Conservation (phyloP, 2,329 filamentous ascomycete genomes). For the Pestalotiopsis sp. region DNA sequence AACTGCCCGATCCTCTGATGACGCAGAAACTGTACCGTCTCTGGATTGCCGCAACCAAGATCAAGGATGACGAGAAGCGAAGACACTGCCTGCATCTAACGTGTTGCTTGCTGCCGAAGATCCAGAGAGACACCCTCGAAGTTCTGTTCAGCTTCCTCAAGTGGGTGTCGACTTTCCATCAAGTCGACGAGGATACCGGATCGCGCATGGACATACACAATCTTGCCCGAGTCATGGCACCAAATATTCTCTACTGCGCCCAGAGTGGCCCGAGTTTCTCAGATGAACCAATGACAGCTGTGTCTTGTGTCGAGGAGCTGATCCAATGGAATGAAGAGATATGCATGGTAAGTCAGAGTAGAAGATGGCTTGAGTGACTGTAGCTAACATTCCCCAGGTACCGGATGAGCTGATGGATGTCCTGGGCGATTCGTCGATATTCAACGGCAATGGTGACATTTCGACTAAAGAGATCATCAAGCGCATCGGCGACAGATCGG, state of each 20-base stretch:
- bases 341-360: constrained; percentile 77
- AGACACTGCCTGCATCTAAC: constrained; percentile 86
- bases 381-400: constrained; percentile 60
- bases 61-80: constrained; percentile 78
- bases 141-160: constrained; percentile 95
- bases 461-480: constrained; percentile 98
- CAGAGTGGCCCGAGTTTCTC: constrained; percentile 71
- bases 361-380: constrained; percentile 1
- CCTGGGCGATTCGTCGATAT: constrained; percentile 79
- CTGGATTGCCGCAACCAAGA: constrained; percentile 88
- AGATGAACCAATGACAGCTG: constrained; percentile 87
- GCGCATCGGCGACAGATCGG: constrained; percentile 79
- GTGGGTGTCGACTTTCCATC: constrained; percentile 96
- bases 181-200: constrained; percentile 93
- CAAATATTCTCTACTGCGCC: constrained; percentile 83
- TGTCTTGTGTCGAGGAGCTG: constrained; percentile 87
- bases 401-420: constrained; percentile 89
- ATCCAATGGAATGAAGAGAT: constrained; percentile 95
- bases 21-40: constrained; percentile 93
- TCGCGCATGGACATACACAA: constrained; percentile 99
- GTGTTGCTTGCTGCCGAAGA: constrained; percentile 90
- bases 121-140: constrained; percentile 90
- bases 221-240: constrained; percentile 93
- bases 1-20: constrained; percentile 91
- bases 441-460: constrained; percentile 81